phyloP scores from a whole-genome alignment of 495 filamentous ascomycete species.

The Aspergillus funiculosus region DNA sequence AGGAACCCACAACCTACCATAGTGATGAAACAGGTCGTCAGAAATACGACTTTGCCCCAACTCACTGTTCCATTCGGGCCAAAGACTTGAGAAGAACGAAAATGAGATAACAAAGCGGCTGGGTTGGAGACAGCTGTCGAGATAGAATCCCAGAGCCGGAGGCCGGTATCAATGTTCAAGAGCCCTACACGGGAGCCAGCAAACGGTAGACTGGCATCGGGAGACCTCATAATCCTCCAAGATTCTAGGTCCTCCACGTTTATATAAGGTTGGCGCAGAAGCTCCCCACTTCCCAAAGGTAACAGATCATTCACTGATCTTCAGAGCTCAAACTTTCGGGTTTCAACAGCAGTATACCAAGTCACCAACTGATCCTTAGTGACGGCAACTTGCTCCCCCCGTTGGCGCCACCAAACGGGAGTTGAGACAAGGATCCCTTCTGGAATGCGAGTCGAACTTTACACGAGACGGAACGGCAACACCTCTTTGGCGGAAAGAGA shows the following conservation, averaged over 20 bases:
- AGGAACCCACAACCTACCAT: slow-evolving; percentile 42
- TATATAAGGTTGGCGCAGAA: slow-evolving; percentile 15
- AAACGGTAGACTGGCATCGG: slow-evolving; percentile 7
- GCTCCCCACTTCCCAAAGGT: slow-evolving; percentile 10
- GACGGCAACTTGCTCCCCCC: not conserved
- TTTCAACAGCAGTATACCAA: no score
- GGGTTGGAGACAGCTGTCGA: slow-evolving; percentile 10
- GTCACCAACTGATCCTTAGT: no score
- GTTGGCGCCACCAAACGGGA: slow-evolving; percentile 10
- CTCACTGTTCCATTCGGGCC: slow-evolving; percentile 29
- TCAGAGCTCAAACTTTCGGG: slow-evolving; percentile 9
- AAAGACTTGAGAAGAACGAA: slow-evolving; percentile 20
- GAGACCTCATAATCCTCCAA: slow-evolving; percentile 13
- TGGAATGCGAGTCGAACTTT: slow-evolving; percentile 23
- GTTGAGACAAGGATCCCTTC: slow-evolving; percentile 17
- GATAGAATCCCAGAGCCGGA: slow-evolving; percentile 13
- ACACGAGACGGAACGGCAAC: slow-evolving; percentile 20
- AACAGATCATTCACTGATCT: slow-evolving; percentile 5
- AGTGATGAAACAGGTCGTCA: slow-evolving; percentile 31
- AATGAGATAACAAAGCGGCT: slow-evolving; percentile 15
- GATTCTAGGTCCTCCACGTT: slow-evolving; percentile 4
- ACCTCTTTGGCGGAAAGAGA: slow-evolving; percentile 22
- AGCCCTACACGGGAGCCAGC: slow-evolving; percentile 3
- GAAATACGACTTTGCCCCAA: slow-evolving; percentile 31
- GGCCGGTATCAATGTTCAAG: slow-evolving; percentile 1